Evolutionary conservation across 2,329 filamentous ascomycete species (phyloP), one percentile per base, ranked within the genome.

Genomic region (Thermothelomyces thermophilus): DNA sequence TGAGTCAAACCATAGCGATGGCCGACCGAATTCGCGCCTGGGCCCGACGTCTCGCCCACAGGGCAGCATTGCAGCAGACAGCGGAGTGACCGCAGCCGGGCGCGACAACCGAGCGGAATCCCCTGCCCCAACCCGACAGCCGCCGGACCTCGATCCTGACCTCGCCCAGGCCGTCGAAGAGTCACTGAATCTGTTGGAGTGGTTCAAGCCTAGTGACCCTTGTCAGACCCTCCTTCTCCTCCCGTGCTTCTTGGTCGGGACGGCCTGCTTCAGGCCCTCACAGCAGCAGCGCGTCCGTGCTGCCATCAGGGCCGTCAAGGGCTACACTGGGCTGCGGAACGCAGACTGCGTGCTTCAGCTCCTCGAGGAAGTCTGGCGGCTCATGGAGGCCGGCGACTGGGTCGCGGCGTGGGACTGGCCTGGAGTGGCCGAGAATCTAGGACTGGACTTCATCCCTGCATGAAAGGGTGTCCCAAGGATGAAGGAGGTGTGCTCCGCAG

Each of bases 371-470:
- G 68, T 83, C 3, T 84, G 80, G 80, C 64, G 68, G 19, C 68
- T 77, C 19, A 83, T 83, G 77, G 76, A 75, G 22, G 62, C 64
- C 9, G 77, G 74, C 17, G 76, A 83, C 43, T 82, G 78, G 74
- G 58, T 70, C 22, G 70, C 71, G 16, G 78, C 77, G 7, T 84
- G 81, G 81, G 81, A 84, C 62, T 84, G 80, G 80, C 79, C 83
- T 54, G 68, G 68, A 3, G 71, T 83, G 24, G 79, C 79, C 1
- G 65, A 69, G 46, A 60, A 67, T 7, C 72, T 81, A 64, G 71
- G 69, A 0, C 68, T 82, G 31, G 75, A 82, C 62, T 82, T 82
- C 57, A 67, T 80, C 2, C 79, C 76, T 61, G 63, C 64, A 39
- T 69, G 58, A 62, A 7, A 16, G 17, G 19, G 26, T 11, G n/a